Evolutionary conservation across 2,329 filamentous ascomycete species (phyloP).

Genomic region (Pseudonectria buxi): DNA sequence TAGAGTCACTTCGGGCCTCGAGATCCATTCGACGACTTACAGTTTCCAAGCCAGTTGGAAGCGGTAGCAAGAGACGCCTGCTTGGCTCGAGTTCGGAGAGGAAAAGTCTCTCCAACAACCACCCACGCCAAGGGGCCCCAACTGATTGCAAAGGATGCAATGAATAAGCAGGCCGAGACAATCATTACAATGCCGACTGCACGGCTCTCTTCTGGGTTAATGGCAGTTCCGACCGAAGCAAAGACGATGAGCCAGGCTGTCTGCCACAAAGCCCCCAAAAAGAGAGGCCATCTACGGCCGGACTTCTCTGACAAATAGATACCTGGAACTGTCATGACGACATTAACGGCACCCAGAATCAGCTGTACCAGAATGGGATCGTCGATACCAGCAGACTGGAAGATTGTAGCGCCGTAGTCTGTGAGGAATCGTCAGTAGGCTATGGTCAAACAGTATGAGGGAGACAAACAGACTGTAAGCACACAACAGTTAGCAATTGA

Average conservation of each 20-base stretch:
- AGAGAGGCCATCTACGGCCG: constrained; percentile 61
- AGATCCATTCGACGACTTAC: constrained; percentile 15
- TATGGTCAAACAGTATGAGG: too few species aligned
- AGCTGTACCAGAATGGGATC: constrained; percentile 63
- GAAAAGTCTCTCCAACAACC: constrained; percentile 60
- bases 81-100: constrained; percentile 48
- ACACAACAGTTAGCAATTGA: too few species aligned
- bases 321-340: constrained; percentile 58
- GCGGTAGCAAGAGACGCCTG: constrained; percentile 49
- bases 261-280: constrained; percentile 62
- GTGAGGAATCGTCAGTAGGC: too few species aligned
- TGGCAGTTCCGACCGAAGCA: constrained; percentile 47
- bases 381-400: constrained; percentile 56
- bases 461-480: too few species aligned
- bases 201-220: constrained; percentile 35
- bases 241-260: constrained; percentile 59
- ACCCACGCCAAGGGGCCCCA: constrained; percentile 68
- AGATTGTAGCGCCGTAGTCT: constrained; percentile 64
- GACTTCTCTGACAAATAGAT: constrained; percentile 63
- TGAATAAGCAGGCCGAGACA: constrained; percentile 67
- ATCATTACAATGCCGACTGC: constrained; percentile 61
- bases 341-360: constrained; percentile 62
- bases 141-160: constrained; percentile 61
- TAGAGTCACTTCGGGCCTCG: too few species aligned
- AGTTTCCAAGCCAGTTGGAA: constrained; percentile 55